phyloP scores from a whole-genome alignment of 805 yeast species.

The Candida vartiovaarae region DNA sequence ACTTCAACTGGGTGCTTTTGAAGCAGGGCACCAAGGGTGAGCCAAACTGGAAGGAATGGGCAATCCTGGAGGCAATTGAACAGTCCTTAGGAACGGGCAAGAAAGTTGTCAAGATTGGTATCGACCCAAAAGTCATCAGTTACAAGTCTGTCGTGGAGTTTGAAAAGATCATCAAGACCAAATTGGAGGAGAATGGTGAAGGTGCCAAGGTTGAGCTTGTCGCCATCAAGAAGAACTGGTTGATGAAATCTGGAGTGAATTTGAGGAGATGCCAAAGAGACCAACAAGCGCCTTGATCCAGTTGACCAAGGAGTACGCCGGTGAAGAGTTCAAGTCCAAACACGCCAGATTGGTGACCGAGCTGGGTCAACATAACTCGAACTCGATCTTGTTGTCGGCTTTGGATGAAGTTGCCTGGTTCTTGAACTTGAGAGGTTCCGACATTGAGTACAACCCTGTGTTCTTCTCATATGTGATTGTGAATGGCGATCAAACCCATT shows the following conservation, averaged over 20 bases:
- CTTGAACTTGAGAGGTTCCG: slow-evolving; percentile 76
- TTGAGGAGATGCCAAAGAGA: slow-evolving; percentile 58
- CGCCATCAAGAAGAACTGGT: slow-evolving; percentile 58
- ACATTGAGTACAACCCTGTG: slow-evolving; percentile 80
- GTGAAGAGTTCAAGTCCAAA: slow-evolving; percentile 57
- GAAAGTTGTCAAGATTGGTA: slow-evolving; percentile 51
- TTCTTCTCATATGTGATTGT: slow-evolving; percentile 62
- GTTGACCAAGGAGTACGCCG: slow-evolving; percentile 51
- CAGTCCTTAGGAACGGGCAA: slow-evolving; percentile 34
- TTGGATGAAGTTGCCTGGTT: slow-evolving; percentile 92
- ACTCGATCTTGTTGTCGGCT: slow-evolving; percentile 55
- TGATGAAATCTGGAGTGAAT: slow-evolving; percentile 64
- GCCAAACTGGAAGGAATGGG: slow-evolving; percentile 78
- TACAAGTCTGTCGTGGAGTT: slow-evolving; percentile 30
- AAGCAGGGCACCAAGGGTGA: slow-evolving; percentile 72
- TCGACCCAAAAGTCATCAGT: slow-evolving; percentile 73
- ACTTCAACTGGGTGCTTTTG: slow-evolving; percentile 68
- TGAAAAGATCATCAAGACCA: slow-evolving; percentile 22
- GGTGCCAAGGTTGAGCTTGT: slow-evolving; percentile 37
- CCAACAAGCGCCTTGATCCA: slow-evolving; percentile 41
- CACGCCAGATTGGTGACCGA: slow-evolving; percentile 36
- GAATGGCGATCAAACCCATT: slow-evolving; percentile 32
- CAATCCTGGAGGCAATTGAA: slow-evolving; percentile 45
- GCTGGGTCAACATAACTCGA: slow-evolving; percentile 29
- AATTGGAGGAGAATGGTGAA: slow-evolving; percentile 21